phyloP scores from a whole-genome alignment of 169 alveolate genomes.

The Eimeria mitis region DNA sequence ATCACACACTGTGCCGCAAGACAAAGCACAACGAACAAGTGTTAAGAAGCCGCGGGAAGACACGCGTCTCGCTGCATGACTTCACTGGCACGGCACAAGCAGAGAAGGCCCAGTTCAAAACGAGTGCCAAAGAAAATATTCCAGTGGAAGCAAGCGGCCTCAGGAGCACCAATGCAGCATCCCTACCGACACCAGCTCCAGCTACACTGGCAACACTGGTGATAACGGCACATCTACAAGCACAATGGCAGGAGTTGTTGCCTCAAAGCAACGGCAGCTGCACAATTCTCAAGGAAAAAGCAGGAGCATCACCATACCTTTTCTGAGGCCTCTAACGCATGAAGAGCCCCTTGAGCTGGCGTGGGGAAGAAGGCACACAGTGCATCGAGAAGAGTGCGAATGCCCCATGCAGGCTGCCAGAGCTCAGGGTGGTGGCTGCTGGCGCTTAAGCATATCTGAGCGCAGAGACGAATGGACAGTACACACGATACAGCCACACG shows the following conservation, averaged over 20 bases:
- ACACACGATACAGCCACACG: neutral
- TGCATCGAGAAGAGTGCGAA: slow-evolving; percentile 94
- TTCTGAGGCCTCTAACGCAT: slow-evolving; percentile 79
- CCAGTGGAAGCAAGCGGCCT: neutral
- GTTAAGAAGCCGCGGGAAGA: neutral
- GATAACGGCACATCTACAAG: neutral
- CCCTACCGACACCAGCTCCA: neutral
- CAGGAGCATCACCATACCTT: slow-evolving; percentile 34
- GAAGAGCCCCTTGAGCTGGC: slow-evolving; percentile 87
- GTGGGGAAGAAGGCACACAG: slow-evolving; percentile 94
- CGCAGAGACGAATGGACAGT: neutral
- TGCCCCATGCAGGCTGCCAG: slow-evolving; percentile 98
- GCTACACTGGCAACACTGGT: neutral
- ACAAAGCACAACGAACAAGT: neutral
- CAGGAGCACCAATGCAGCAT: neutral
- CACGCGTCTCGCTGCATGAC: neutral
- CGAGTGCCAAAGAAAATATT: neutral
- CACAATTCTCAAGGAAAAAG: neutral
- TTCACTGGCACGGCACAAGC: neutral
- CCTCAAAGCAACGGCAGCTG: neutral
- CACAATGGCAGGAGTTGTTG: neutral
- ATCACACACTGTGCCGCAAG: neutral
- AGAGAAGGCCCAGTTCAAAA: neutral
- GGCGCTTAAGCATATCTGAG: slow-evolving; percentile 91
- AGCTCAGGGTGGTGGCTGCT: slow-evolving; percentile 94